Conservation (phyloP, 257 asterid species). For the Sherardia arvensis region DNA sequence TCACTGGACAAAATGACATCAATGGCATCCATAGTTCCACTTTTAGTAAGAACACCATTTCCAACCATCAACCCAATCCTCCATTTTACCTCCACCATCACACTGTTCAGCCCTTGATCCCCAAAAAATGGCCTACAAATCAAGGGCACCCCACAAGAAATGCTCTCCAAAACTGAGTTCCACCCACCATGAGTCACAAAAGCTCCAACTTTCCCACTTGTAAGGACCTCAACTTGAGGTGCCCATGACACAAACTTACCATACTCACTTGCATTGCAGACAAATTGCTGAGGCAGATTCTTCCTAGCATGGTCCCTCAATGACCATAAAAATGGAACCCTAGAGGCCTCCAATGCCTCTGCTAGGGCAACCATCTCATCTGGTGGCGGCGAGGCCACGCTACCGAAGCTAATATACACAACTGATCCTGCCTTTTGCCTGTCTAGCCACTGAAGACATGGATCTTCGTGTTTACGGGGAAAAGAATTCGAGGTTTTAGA, state of each 20-base stretch:
- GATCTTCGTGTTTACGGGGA: background rate
- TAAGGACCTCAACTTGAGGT: constrained; percentile 44
- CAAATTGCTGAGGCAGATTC: constrained; percentile 42
- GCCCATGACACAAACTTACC: constrained; percentile 40
- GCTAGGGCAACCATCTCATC: constrained; percentile 2
- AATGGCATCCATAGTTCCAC: constrained; percentile 7
- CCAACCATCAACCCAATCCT: constrained; percentile 2
- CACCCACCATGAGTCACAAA: constrained; percentile 71
- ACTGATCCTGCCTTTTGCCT: background rate
- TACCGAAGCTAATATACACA: constrained; percentile 8
- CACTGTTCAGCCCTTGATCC: constrained; percentile 46
- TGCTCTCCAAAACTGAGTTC: constrained; percentile 59
- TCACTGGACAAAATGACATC: background rate
- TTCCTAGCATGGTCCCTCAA: constrained; percentile 8
- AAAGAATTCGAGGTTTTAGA: background rate
- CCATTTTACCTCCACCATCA: constrained; percentile 27
- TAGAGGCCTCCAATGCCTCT: constrained; percentile 3
- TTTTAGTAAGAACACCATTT: constrained; percentile 3
- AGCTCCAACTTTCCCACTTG: constrained; percentile 31
- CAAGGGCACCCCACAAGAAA: constrained; percentile 46
- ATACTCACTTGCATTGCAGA: constrained; percentile 23
- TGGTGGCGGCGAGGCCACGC: background rate
- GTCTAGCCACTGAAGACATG: background rate
- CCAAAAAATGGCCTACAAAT: constrained; percentile 71
- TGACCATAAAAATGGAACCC: constrained; percentile 7